phyloP scores from a whole-genome alignment of 208 protist species.

The Wallacemonas sp. region DNA sequence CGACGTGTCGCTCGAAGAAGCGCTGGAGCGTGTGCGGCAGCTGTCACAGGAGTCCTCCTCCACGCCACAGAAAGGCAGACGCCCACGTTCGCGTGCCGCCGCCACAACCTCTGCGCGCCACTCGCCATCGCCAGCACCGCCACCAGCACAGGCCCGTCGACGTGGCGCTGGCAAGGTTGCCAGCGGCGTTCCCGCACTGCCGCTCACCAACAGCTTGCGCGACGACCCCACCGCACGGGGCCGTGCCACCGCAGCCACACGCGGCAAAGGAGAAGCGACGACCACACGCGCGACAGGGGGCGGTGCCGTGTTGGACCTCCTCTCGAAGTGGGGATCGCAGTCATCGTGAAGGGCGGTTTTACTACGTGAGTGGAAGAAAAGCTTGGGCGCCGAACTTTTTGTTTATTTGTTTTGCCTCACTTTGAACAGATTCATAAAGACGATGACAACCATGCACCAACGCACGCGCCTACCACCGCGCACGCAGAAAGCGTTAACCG shows the following conservation, averaged over 20 bases:
- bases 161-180: not conserved
- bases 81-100: not conserved
- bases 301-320: constrained; percentile 18
- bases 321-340: constrained; percentile 36
- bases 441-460: not conserved
- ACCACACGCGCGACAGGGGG: not conserved
- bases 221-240: not conserved
- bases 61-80: not conserved
- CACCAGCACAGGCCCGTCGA: not conserved
- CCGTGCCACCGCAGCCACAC: not conserved
- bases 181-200: not conserved
- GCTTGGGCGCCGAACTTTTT: not conserved
- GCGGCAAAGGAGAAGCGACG: not conserved
- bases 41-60: not conserved
- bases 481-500: too few relatives aligned
- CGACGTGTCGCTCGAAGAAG: constrained; percentile 1
- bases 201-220: not conserved
- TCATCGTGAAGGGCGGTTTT: constrained; percentile 6
- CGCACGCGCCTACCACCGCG: too few relatives aligned
- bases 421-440: not conserved
- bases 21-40: not conserved
- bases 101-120: not conserved
- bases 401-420: constrained; percentile 4
- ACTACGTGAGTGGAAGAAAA: too few relatives aligned
- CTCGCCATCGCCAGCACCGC: not conserved